phyloP scores from a whole-genome alignment of 345 rosid genomes.

The Lenwebbia sp. region DNA sequence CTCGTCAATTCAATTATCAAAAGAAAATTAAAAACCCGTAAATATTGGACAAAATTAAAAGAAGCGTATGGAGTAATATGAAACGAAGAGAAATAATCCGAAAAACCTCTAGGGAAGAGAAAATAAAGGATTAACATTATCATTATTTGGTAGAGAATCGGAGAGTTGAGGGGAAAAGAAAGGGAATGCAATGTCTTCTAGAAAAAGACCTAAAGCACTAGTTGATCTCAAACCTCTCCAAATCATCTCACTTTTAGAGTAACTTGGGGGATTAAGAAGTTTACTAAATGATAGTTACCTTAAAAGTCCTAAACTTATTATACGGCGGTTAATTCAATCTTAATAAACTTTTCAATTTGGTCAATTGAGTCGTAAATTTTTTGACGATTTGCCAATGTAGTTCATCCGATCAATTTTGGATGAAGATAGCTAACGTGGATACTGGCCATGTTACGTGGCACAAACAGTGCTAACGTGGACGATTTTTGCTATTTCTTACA shows the following conservation, averaged over 20 bases:
- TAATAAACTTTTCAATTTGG: background rate
- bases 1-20: background rate
- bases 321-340: fast-evolving
- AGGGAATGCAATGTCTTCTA: background rate
- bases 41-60: background rate
- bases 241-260: background rate
- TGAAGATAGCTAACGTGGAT: fast-evolving
- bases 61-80: background rate
- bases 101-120: background rate
- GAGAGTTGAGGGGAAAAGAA: background rate
- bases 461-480: fast-evolving
- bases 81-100: background rate
- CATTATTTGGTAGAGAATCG: background rate
- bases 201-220: background rate
- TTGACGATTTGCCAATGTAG: background rate
- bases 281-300: background rate
- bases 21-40: background rate
- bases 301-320: background rate
- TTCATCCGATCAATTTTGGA: fast-evolving
- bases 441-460: background rate
- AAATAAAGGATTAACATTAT: background rate
- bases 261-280: background rate
- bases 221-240: background rate
- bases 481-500: background rate
- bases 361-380: background rate